These are phyloP conservation scores for Saturnispora zaruensis DNA, from an alignment of 805 yeast genomes.

Conservation along the genomic window DNA sequence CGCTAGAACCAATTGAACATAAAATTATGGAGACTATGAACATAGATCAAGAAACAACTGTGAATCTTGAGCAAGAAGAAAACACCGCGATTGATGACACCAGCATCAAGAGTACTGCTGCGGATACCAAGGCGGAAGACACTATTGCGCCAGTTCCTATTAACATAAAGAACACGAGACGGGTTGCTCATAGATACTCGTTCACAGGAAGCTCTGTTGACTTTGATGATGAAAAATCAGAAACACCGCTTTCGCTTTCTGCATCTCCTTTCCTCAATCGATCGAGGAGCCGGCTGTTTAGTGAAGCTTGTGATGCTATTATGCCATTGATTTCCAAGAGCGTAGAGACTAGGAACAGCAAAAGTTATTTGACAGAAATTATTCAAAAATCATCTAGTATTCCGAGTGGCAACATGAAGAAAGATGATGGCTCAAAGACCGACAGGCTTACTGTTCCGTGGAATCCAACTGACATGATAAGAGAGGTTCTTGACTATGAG, in stretches of 20 bases:
- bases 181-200: constrained; percentile 20
- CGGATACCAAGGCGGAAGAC: not conserved
- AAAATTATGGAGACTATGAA: constrained; percentile 19
- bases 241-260: constrained; percentile 17
- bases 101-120: not conserved
- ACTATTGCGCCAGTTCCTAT: constrained; percentile 13
- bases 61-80: not conserved
- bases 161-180: constrained; percentile 11
- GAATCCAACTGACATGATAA: constrained; percentile 43
- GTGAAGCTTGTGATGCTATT: constrained; percentile 10
- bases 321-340: constrained; percentile 11
- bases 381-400: constrained; percentile 11
- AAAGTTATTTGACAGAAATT: constrained; percentile 26
- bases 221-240: constrained; percentile 29
- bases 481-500: constrained; percentile 46
- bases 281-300: constrained; percentile 8
- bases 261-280: constrained; percentile 14
- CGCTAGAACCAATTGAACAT: constrained; percentile 11
- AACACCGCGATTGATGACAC: not conserved
- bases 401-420: constrained; percentile 6
- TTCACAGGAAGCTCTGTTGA: constrained; percentile 26
- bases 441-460: constrained; percentile 38
- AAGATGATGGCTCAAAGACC: not conserved
- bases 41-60: constrained; percentile 13
- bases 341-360: constrained; percentile 13